Evolutionary conservation across 306 rosid species (phyloP), one percentile per base, ranked within the genome.

Genomic region (Lathyrus tuberosus): DNA sequence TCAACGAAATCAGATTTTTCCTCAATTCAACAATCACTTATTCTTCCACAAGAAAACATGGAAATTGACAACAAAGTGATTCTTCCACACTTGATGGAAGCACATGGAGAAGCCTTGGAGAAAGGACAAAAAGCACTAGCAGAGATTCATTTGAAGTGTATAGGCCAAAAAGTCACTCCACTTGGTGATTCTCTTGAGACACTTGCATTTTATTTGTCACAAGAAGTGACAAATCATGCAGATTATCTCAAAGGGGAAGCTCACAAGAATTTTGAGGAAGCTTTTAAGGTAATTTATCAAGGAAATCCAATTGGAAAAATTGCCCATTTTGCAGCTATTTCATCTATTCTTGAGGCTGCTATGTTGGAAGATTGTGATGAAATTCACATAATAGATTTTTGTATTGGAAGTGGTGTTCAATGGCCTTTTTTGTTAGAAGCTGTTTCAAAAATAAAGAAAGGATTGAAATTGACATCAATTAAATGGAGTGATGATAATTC

Each of bases 291-390:
- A 10, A 54, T 84, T 65, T 80, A 75, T 67, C 91, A 86, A 71
- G 84, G 76, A 6, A 35, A 75, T 30, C 89, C 91, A 6, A 43
- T 48, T 28, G 87, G 80, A 4, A 84, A 65, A 66, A 38, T 86
- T 69, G 86, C 89, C 44, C 87, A 90, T 73, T 82, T 63, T 18
- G 67, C 79, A 10, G 86, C 91, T 12, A 76, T 84, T 78, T 79
- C 87, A 0, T 66, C 87, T 2, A 87, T 90, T 52, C 63, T 87
- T 0, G 90, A 79, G n/a, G 77, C 87, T 28, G 80, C 89, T 12
- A 40, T 83, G 3, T 82, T 86, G 0, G 63, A 57, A n/a, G 88
- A 84, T 68, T 87, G 65, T 37, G 86, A 84, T 35, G 77, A 17
- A 0, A 54, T 87, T 43, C 85, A 86, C 47, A 26, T 86, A 76